Evolutionary conservation across 345 rosid genomes (phyloP).

Genomic region (Salix brachista): DNA sequence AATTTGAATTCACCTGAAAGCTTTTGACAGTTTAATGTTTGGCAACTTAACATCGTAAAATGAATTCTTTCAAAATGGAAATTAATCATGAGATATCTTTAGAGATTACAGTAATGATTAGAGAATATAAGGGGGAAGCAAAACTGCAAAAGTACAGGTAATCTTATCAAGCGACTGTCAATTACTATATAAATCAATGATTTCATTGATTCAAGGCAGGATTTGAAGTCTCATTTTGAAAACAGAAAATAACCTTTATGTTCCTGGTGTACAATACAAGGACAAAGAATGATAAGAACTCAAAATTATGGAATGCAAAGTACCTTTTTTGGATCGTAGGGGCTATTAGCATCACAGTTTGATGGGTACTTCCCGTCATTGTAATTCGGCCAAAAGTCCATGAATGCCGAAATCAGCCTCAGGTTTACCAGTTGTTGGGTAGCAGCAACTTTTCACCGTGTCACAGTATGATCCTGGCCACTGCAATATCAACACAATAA

Average conservation of each 20-base stretch:
- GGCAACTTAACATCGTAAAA: too few relatives aligned
- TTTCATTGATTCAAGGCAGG: background rate
- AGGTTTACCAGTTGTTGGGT: conserved; percentile 84
- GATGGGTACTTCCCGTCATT: conserved; percentile 76
- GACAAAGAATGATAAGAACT: background rate
- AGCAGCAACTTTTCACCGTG: conserved; percentile 60
- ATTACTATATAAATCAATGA: background rate
- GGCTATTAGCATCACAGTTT: conserved; percentile 54
- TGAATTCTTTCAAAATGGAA: background rate
- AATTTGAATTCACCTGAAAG: too few relatives aligned
- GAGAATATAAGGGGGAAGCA: background rate
- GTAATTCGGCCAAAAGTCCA: conserved; percentile 91
- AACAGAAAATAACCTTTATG: too few relatives aligned
- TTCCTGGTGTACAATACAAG: background rate
- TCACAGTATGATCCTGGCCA: conserved; percentile 99
- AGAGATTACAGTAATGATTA: background rate
- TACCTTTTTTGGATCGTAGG: conserved; percentile 56
- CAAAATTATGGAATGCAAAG: too few relatives aligned
- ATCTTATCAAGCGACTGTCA: background rate
- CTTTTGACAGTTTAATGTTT: too few relatives aligned
- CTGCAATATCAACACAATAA: conserved; percentile 21
- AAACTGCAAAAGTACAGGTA: background rate
- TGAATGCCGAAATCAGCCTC: conserved; percentile 86
- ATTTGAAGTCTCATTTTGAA: background rate
- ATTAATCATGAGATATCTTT: background rate